phyloP scores from a whole-genome alignment of 495 filamentous ascomycete genomes.

The Aspergillus hancockii region DNA sequence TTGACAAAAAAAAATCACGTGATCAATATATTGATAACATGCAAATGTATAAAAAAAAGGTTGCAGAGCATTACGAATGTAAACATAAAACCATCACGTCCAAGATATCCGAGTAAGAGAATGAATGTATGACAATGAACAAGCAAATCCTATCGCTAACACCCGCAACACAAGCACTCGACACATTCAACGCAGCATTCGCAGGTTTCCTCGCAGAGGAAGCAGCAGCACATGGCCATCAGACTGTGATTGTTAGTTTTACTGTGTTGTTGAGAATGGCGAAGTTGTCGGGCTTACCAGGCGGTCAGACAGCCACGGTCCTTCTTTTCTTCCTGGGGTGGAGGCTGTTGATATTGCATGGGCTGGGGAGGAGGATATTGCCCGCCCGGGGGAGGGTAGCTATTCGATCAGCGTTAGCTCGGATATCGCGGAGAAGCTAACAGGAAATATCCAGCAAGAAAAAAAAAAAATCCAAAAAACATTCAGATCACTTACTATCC shows the following conservation, averaged over 20 bases:
- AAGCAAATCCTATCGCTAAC: slow-evolving; percentile 1
- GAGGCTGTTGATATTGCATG: slow-evolving; percentile 26
- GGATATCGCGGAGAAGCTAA: background rate
- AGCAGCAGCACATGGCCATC: slow-evolving; percentile 29
- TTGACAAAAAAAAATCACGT: background rate
- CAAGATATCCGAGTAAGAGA: background rate
- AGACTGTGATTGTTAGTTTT: slow-evolving; percentile 14
- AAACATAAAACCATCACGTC: background rate
- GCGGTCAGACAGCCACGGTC: slow-evolving; percentile 27
- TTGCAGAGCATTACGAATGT: slow-evolving; percentile 5
- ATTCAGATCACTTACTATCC: slow-evolving; percentile 14
- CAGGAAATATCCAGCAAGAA: background rate
- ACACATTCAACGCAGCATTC: slow-evolving; percentile 24
- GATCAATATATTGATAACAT: slow-evolving; percentile 4
- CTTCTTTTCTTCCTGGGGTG: slow-evolving; percentile 21
- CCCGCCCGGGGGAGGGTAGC: slow-evolving; percentile 21
- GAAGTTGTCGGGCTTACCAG: slow-evolving; percentile 10
- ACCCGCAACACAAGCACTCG: slow-evolving; percentile 24
- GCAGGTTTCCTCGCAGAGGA: slow-evolving; percentile 28
- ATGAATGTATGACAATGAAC: background rate
- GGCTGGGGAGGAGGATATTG: slow-evolving; percentile 24
- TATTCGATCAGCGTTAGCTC: background rate
- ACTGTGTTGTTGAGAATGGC: background rate
- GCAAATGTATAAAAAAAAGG: background rate
- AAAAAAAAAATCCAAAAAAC: background rate